phyloP scores from a whole-genome alignment of 345 rosid genomes.

The Hibiscus tridactylites region DNA sequence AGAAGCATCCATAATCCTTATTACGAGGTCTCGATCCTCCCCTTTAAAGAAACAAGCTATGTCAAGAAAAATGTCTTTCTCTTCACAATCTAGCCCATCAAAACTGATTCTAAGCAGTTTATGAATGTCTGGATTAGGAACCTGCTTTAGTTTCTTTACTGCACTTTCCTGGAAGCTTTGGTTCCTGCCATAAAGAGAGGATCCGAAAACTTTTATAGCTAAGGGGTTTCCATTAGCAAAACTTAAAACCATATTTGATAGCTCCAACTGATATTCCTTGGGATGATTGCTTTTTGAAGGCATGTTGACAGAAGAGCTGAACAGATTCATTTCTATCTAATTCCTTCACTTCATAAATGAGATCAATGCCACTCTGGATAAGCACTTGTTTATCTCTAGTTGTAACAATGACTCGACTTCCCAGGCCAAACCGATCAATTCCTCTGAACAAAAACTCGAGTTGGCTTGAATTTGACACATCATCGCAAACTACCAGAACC shows the following conservation, averaged over 20 bases:
- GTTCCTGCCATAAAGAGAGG: conserved; percentile 14
- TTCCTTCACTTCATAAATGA: not conserved
- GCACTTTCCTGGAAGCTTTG: conserved; percentile 19
- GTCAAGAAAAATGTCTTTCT: conserved; percentile 28
- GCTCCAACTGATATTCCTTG: not conserved
- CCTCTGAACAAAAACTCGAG: not conserved
- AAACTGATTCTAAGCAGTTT: conserved; percentile 27
- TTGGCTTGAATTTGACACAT: not conserved
- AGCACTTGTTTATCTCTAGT: not conserved
- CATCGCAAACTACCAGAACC: conserved; percentile 14
- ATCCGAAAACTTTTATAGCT: conserved; percentile 34
- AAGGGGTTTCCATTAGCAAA: conserved; percentile 36
- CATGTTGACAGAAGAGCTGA: conserved; percentile 22
- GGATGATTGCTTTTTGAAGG: conserved; percentile 16
- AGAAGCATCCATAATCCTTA: conserved; percentile 16
- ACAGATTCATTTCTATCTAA: conserved; percentile 21
- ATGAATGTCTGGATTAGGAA: conserved; percentile 21
- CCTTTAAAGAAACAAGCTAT: conserved; percentile 27
- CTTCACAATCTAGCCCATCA: conserved; percentile 23
- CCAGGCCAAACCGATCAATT: not conserved
- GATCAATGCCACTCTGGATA: not conserved
- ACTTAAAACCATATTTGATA: conserved; percentile 18
- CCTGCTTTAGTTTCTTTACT: conserved; percentile 16
- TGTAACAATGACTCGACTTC: not conserved
- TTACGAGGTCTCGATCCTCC: conserved; percentile 12